Evolutionary conservation across 2,329 filamentous ascomycete genomes (phyloP), one percentile per base, ranked within the genome.

Genomic region (Didymella pinodella): DNA sequence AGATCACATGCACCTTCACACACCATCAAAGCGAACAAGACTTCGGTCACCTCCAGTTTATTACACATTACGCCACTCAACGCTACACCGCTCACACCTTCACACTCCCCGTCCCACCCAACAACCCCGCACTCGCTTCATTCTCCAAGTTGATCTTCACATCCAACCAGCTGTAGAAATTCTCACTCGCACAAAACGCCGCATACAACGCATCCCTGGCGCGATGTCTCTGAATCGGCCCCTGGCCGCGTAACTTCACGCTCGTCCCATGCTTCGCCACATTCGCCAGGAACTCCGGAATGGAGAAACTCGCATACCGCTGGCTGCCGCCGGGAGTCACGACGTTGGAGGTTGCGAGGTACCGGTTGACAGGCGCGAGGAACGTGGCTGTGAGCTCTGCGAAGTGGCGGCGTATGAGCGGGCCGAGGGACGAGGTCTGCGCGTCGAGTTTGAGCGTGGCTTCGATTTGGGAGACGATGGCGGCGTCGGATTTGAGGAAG

Each of bases 111-210:
- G 31, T 16, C 26, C 14, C 47, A 18, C 56, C 48, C 18, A 79
- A 45, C 49, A 79, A 48, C 0, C 77, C 77, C 7, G 73, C 75
- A 28, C 69, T 74, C 4, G 77, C 78, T 66, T 78, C 77, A 40
- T 73, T 76, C 62, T 80, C 78, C 36, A 79, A 56, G 16, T 66
- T 69, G 16, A 78, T 66, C 63, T 79, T 80, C 76, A 79, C 78
- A 31, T 80, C 76, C 20, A 80, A 59, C 75, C 77, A 79, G 14
- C 72, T 75, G 53, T 78, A 78, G 50, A 79, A 80, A 43, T 78
- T 79, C 7, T 75, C 67, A 5, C 71, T 75, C 26, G 64, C 65
- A 50, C 77, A 79, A 59, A 79, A 80, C 7, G 54, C 65, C 51
- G 69, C 72, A 54, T 80, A 80, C 28, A 80, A 46, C 0, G 63